Conservation (phyloP, 306 rosid genomes). For the Cucurbita argyrosperma region DNA sequence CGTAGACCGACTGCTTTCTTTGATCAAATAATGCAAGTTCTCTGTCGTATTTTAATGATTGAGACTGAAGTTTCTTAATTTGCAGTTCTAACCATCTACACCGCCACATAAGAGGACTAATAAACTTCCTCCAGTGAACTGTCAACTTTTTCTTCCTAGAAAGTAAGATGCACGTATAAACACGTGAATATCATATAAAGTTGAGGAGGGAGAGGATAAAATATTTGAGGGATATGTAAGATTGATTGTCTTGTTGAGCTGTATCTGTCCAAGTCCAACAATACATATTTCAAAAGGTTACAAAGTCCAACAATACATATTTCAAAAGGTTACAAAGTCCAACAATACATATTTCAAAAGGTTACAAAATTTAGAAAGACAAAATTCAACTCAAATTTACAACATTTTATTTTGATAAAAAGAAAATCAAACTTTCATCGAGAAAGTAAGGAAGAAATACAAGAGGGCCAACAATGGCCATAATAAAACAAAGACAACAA, state of each 20-base stretch:
- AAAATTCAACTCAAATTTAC: not conserved
- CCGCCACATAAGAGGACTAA: slow-evolving; percentile 52
- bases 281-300: not conserved
- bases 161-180: slow-evolving; percentile 1
- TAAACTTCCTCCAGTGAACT: slow-evolving; percentile 55
- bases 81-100: slow-evolving; percentile 69
- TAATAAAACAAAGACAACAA: not conserved
- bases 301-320: not conserved
- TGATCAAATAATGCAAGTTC: slow-evolving; percentile 44
- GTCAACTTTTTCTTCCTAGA: slow-evolving; percentile 53
- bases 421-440: not conserved
- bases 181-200: not conserved
- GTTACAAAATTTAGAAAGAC: not conserved
- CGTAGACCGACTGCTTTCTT: slow-evolving; percentile 25
- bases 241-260: not conserved
- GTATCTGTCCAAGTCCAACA: not conserved
- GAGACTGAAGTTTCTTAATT: slow-evolving; percentile 46
- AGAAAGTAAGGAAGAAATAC: not conserved
- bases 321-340: not conserved
- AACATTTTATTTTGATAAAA: not conserved
- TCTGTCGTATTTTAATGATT: slow-evolving; percentile 32
- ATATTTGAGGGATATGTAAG: not conserved
- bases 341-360: not conserved
- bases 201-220: not conserved
- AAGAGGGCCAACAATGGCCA: not conserved